phyloP scores from a whole-genome alignment of 345 rosid species.

The Eutrema japonicum region DNA sequence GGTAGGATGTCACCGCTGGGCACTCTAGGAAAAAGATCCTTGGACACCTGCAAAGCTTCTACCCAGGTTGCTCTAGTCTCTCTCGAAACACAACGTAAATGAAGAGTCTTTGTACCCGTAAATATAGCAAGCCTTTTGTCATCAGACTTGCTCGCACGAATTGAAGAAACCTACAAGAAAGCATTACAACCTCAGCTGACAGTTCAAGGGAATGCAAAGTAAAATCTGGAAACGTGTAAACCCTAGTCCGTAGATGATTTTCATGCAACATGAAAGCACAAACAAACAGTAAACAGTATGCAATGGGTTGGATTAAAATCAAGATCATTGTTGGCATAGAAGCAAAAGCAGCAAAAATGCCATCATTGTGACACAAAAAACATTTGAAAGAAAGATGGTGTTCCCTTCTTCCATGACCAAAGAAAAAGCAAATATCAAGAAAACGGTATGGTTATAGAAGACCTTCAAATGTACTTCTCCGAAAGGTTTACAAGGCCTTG shows the following conservation, averaged over 20 bases:
- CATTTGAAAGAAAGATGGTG: background rate
- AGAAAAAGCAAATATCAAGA: background rate
- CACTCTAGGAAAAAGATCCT: constrained; percentile 83
- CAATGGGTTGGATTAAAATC: background rate
- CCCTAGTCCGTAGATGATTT: background rate
- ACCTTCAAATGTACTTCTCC: constrained; percentile 98
- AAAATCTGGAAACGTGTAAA: background rate
- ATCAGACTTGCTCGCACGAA: constrained; percentile 94
- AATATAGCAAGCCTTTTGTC: constrained; percentile 94
- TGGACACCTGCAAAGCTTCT: constrained; percentile 79
- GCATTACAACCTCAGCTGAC: constrained; percentile 24
- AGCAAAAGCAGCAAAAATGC: no score
- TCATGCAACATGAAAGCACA: constrained; percentile 19
- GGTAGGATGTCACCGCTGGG: constrained; percentile 67
- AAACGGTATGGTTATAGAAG: background rate
- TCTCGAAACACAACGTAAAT: constrained; percentile 72
- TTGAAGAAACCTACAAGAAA: constrained; percentile 78
- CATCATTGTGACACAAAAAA: background rate
- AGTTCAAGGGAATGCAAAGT: background rate
- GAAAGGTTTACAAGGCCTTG: constrained; percentile 74
- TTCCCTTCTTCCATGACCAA: background rate
- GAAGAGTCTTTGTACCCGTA: constrained; percentile 98
- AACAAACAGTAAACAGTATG: background rate
- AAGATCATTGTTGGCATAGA: background rate
- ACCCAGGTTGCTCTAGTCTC: constrained; percentile 87